Base-by-base conservation (phyloP, 495 filamentous ascomycete genomes). In the Penicillium arizonense region DNA sequence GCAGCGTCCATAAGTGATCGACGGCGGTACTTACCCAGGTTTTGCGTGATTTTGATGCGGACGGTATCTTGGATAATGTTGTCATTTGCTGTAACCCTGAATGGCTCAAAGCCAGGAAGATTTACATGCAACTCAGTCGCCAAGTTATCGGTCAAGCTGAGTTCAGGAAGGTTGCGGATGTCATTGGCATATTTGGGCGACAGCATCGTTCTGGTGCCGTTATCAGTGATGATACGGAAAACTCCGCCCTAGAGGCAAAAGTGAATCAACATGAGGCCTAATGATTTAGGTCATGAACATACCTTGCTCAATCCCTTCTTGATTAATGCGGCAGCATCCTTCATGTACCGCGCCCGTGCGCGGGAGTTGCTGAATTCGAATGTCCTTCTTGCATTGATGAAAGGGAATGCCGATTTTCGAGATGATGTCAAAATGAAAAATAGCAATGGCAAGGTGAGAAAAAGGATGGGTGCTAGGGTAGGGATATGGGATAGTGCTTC, bases 141-240 rank as follows among this genome's bases (percentile, higher is more conserved):
- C 9, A 44, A 28, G 6, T 24, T 24, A 18, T 30, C 32, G 23
- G 18, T 28, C 11, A 52, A 37, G 35, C 50, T 52, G 20, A 52
- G 18, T 11, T 30, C 34, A 20, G 26, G 30, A 14, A 38, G 28
- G 11, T 33, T 52, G 5, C 50, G 50, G 13, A 52, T 44, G 12
- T 52, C 50, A 39, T 36, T 20, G 4, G 50, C 50, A 40, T 52
- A 52, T 23, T 46, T 52, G 7, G 50, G 50, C 10, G 28, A 16
- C 41, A 52, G 30, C 8, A 52, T 39, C 6, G 41, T 52, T 28
- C 35, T 18, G n/a, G 42, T 36, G 16, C 50, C 50, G 11, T 52
- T 52, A 20, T 52, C 50, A 4, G 50, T 37, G 7, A 52, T 24
- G 14, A 52, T 52, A 11, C 42, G 24, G 23, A 52, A 52, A 3